Base-by-base conservation (phyloP, 2,329 filamentous ascomycete genomes). In the Pezicula rhizophila region DNA sequence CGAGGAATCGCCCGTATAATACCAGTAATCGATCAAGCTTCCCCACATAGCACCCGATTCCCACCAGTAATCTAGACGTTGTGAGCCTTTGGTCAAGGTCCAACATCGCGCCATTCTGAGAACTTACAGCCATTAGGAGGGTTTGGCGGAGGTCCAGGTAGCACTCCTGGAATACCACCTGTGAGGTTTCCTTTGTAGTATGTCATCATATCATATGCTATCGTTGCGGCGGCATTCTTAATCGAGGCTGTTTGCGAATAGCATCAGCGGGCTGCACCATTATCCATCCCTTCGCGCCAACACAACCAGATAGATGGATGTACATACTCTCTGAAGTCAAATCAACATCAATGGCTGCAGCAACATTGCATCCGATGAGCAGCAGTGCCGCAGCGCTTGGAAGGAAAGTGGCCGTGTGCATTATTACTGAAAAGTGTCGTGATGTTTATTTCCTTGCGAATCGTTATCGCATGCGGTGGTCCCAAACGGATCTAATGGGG, bases 41-140 rank as follows among this genome's bases (percentile, higher is more conserved):
- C 76, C 78, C 60, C 79, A 79, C 77, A 80, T 79, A 34, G 76
- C 77, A 42, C 78, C 78, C n/a, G 76, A 75, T 63, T 79, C 76
- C 78, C 78, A 82, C 76, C 75, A 79, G 63, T 76, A 78, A 56
- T 77, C 76, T 61, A 50, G 33, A 39, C 15, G 38, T 18, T 37
- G 40, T 55, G 44, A 52, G 51, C 34, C 12, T 39, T 14, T 31
- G 35, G 23, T 12, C 7, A 14, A 15, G 31, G 28, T 46, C 17
- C n/a, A 39, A 28, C 28, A 42, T 34, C n/a, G 18, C 23, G 15
- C 31, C 23, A 40, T 26, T 26, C 40, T 5, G n/a, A 26, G 5
- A n/a, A 63, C 62, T 51, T 54, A 64, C 62, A 64, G 43, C 62
- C 62, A 38, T 35, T 52, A 31, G 57, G 23, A 12, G 61, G 61